Evolutionary conservation across 345 rosid species (phyloP), one percentile per base, ranked within the genome.

Genomic region (Hypericum androsaemum): DNA sequence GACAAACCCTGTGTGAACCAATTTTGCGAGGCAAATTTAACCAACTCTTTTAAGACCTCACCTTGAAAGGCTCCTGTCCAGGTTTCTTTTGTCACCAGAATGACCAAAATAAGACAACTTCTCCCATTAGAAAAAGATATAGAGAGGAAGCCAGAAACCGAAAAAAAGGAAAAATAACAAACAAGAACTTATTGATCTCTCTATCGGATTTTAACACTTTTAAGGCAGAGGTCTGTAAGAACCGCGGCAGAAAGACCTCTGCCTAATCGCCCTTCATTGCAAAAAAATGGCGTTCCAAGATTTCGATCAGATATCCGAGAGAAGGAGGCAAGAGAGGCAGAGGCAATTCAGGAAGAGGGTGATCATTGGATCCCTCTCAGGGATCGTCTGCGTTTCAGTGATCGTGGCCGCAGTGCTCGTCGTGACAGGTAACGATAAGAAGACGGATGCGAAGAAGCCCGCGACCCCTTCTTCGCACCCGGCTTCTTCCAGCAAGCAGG

Each of bases 211-310:
- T 4, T 22, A 22, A 22, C 32, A 22, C 2, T 22, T n/a, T 22
- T 22, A 22, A 22, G 32, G 32, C 32, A 22, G 32, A 22, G 32
- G 32, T 22, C 32, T 22, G 32, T 22, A 22, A 22, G 2, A 22
- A 1, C 28, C 50, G 2, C 32, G 32, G 32, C 32, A 46, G 6
- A 4, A 17, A 44, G 47, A 6, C 15, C 70, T 75, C 81, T 65
- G 71, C 75, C 69, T 54, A 4, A 1, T 46, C 50, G 2, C 48
- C 37, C 32, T 22, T 22, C 32, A 22, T 22, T 22, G 32, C 32
- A 22, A 22, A 22, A 53, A 50, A 48, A 89, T 89, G 97, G 97
- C 51, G 12, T 89, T 89, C 66, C 95, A 89, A 39, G 97, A 89
- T 67, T 89, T 89, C 46, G 95, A 83, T 58, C 64, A 63, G 22